phyloP scores from a whole-genome alignment of 805 yeast genomes.

The Citeromyces matritensis region DNA sequence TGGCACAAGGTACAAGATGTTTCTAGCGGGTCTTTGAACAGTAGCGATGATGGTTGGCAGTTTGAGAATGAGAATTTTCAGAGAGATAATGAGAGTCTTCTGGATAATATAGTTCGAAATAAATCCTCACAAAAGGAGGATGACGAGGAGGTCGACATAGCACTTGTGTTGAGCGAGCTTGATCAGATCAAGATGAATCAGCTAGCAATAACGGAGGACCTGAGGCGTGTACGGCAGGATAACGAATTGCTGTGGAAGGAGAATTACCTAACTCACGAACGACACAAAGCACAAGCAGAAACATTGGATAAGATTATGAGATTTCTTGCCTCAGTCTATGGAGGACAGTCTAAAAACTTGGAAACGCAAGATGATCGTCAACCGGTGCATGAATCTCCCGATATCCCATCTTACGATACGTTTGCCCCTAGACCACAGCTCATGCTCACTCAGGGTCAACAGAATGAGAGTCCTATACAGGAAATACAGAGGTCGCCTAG shows the following conservation, averaged over 20 bases:
- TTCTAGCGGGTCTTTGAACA: conserved; percentile 52
- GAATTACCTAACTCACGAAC: conserved; percentile 66
- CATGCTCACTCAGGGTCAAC: conserved; percentile 3
- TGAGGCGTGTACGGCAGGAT: conserved; percentile 70
- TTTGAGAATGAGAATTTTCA: conserved; percentile 74
- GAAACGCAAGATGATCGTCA: conserved; percentile 8
- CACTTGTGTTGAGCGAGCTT: conserved; percentile 49
- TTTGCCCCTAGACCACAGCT: conserved; percentile 1
- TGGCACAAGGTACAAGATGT: conserved; percentile 98
- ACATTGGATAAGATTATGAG: conserved; percentile 79
- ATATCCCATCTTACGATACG: neutral
- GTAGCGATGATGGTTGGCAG: conserved; percentile 73
- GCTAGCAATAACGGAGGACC: conserved; percentile 67
- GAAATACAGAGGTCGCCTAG: conserved; percentile 14
- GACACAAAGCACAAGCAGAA: conserved; percentile 74
- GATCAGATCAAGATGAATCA: conserved; percentile 71
- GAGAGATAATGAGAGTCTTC: conserved; percentile 65
- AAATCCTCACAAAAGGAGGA: conserved; percentile 24
- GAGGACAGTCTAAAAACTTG: conserved; percentile 37
- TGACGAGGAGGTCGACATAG: conserved; percentile 30
- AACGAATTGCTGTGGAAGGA: conserved; percentile 90
- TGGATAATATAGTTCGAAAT: conserved; percentile 78
- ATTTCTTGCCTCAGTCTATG: conserved; percentile 74
- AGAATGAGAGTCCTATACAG: conserved; percentile 11
- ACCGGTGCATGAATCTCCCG: neutral